phyloP scores from a whole-genome alignment of 306 rosid genomes.

The Fragaria iinumae region DNA sequence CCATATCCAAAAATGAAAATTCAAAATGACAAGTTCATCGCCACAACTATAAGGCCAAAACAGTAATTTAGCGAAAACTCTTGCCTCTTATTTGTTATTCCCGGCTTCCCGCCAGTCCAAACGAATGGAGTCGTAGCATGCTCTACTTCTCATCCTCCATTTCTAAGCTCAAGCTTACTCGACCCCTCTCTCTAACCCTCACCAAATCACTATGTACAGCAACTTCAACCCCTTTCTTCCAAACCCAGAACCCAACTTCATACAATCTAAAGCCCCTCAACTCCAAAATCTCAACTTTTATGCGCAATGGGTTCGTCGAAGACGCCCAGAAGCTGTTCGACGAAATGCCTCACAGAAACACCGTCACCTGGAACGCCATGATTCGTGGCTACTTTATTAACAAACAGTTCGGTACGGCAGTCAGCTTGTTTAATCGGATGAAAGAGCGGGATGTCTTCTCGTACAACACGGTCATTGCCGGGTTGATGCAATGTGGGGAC shows the following conservation, averaged over 20 bases:
- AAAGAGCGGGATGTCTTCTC: slow-evolving; percentile 39
- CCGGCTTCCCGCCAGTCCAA: neutral
- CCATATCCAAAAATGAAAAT: too few species aligned
- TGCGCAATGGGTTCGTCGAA: slow-evolving; percentile 37
- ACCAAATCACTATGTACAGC: slow-evolving; percentile 16
- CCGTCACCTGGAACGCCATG: slow-evolving; percentile 54
- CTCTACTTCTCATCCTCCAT: slow-evolving; percentile 15
- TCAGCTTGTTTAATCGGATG: slow-evolving; percentile 33
- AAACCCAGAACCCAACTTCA: neutral
- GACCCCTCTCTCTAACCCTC: slow-evolving; percentile 13
- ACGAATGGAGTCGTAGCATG: slow-evolving; percentile 18
- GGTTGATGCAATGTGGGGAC: slow-evolving; percentile 54
- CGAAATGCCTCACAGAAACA: slow-evolving; percentile 41
- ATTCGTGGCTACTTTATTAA: slow-evolving; percentile 43
- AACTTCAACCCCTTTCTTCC: slow-evolving; percentile 1
- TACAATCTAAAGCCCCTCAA: slow-evolving; percentile 40
- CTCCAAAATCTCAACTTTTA: slow-evolving; percentile 40
- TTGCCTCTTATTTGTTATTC: neutral
- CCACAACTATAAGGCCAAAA: neutral
- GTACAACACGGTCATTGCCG: slow-evolving; percentile 46
- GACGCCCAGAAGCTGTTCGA: slow-evolving; percentile 50
- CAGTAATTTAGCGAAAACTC: neutral
- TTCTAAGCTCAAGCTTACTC: slow-evolving; percentile 27
- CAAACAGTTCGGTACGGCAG: slow-evolving; percentile 17
- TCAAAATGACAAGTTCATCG: too few species aligned